Base-by-base conservation (phyloP, 2,329 filamentous ascomycete species). In the Metarhizium brunneum region DNA sequence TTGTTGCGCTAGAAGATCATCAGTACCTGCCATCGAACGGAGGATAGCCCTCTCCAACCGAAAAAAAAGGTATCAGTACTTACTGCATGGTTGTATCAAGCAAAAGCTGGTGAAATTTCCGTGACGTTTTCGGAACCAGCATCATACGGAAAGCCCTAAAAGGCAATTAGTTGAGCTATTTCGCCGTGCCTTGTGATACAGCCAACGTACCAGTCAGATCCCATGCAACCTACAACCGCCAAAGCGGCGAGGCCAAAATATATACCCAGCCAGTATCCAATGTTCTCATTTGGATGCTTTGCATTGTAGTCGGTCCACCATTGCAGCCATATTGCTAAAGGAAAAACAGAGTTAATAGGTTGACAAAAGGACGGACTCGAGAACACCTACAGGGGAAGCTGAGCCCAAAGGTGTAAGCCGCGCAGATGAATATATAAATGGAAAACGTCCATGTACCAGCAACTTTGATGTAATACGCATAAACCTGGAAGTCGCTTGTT, bases 21-120 rank as follows among this genome's bases (percentile, higher is more conserved):
- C 38, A 13, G 32, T 5, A 40, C n/a, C 38, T n/a, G 38, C 38
- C 14, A 35, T 35, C 6, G 2, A 35, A 14, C 10, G 4, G 8
- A 40, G 38, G 2, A 40, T 5, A 11, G 14, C 11, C 14, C 11
- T 25, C 25, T 4, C 25, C 3, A 25, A 6, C 8, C 38, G 1
- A 40, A 5, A 11, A 5, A 40, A 16, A 16, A 14, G 38, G 11
- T 16, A 40, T 40, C 2, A 35, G 7, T 18, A 54, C 58, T 2
- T 52, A 60, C 59, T 52, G 51, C 59, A 72, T 66, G 14, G 71
- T 65, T 0, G 69, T 70, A 5, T 55, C 56, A 2, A 72, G 60
- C 1, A 61, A 43, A 2, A 57, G 49, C 18, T 60, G 48, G 20
- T 63, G 61, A 30, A 64, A 61, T 25, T 57, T 58, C 3, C 49